Conservation (phyloP, 1,284 basidiomycete species). For the Inonotus hispidus region DNA sequence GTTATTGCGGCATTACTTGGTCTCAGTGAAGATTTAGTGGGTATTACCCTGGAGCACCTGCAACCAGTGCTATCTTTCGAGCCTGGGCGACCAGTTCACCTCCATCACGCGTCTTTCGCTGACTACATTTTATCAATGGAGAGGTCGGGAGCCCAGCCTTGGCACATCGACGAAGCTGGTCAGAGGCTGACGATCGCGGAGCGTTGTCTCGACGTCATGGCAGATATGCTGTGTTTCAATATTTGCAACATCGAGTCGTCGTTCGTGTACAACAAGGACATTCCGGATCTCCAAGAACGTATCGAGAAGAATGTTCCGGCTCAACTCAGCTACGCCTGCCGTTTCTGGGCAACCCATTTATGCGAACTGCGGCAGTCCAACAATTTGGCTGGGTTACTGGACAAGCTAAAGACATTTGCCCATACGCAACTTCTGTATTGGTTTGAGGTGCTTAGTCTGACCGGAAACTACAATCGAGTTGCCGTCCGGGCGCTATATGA, state of each 20-base stretch:
- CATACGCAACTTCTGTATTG: neutral
- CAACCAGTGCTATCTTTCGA: neutral
- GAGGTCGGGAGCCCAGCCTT: neutral
- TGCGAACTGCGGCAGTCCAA: neutral
- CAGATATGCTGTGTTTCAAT: neutral
- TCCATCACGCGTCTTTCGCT: neutral
- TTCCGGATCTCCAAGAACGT: neutral
- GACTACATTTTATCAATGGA: neutral
- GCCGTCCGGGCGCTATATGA: neutral
- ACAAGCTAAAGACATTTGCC: neutral
- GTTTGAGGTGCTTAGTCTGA: constrained; percentile 1
- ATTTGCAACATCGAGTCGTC: neutral
- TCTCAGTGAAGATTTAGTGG: neutral
- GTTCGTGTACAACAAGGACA: neutral
- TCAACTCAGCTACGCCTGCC: neutral
- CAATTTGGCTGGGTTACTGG: neutral
- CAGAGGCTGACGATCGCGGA: neutral
- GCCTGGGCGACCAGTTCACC: neutral
- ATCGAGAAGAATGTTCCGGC: neutral
- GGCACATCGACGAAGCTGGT: neutral
- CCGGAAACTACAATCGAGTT: neutral
- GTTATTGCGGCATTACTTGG: neutral
- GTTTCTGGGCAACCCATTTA: neutral
- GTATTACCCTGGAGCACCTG: neutral
- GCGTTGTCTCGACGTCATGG: neutral